Evolutionary conservation across 139 green algal species (phyloP).

Genomic region (Helicosporidium sp.): DNA sequence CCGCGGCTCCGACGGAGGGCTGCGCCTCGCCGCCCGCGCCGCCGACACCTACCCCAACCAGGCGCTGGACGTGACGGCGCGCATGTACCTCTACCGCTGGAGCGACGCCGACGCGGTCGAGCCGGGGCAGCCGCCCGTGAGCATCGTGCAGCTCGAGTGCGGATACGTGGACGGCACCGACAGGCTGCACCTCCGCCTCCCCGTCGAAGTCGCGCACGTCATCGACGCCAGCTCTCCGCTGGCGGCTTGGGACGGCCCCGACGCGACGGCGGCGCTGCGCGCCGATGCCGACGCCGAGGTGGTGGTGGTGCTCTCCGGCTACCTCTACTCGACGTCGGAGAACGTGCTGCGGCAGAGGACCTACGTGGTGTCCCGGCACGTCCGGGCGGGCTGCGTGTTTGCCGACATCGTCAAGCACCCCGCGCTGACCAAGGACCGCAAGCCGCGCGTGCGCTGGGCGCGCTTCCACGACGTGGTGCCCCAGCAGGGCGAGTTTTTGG

Average conservation of each 20-base stretch:
- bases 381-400: conserved; percentile 23
- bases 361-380: conserved; percentile 22
- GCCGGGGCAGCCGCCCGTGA: background rate
- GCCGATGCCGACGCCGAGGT: conserved; percentile 32
- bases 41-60: conserved; percentile 58
- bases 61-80: conserved; percentile 35
- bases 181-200: conserved; percentile 38
- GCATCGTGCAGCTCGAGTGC: conserved; percentile 3
- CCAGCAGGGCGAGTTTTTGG: background rate
- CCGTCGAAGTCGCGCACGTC: conserved; percentile 31
- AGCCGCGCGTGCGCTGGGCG: conserved; percentile 19
- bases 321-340: conserved; percentile 18
- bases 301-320: conserved; percentile 34
- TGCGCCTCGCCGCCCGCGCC: conserved; percentile 17
- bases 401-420: conserved; percentile 24
- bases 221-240: conserved; percentile 30
- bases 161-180: conserved; percentile 25
- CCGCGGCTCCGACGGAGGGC: conserved; percentile 4
- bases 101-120: background rate
- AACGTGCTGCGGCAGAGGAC: conserved; percentile 32
- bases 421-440: conserved; percentile 9
- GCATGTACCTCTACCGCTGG: conserved; percentile 56
- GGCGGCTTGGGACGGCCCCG: background rate
- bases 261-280: too few species aligned
- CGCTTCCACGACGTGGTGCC: conserved; percentile 19